Percentiles rank a stretch among this genome's conserved stretches.
Evolutionary conservation across 2,329 filamentous ascomycete species (phyloP).

Genomic region (Colletotrichum noveboracense): DNA sequence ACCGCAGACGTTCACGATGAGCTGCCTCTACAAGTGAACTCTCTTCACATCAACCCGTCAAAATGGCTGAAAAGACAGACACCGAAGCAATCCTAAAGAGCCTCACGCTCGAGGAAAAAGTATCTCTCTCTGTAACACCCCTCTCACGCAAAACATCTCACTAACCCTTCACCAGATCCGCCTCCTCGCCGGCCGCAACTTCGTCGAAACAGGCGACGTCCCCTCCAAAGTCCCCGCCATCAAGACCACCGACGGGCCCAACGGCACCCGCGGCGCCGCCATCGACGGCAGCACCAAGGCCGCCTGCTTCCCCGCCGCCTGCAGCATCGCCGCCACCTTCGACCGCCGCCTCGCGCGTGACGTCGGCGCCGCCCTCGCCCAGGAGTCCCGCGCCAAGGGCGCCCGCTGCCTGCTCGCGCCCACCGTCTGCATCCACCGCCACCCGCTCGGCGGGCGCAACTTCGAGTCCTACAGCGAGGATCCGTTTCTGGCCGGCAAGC

Average conservation of each 20-base stretch:
- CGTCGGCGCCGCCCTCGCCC: slow-evolving; percentile 73
- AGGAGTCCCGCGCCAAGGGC: slow-evolving; percentile 75
- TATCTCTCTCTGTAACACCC: background rate
- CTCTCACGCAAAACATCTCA: background rate
- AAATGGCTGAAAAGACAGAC: slow-evolving; percentile 6
- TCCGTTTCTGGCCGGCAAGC: slow-evolving; percentile 69
- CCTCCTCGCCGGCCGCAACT: slow-evolving; percentile 18
- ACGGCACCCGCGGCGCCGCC: slow-evolving; percentile 20
- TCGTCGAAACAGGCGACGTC: slow-evolving; percentile 14
- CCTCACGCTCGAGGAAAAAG: slow-evolving; percentile 36
- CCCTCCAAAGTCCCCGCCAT: slow-evolving; percentile 12
- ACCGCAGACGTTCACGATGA: background rate
- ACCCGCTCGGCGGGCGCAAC: slow-evolving; percentile 65
- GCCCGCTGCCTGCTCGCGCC: slow-evolving; percentile 68
- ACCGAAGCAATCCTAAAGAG: slow-evolving; percentile 30
- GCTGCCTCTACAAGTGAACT: background rate
- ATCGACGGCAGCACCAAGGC: slow-evolving; percentile 19
- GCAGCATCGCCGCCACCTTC: slow-evolving; percentile 77
- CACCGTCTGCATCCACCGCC: slow-evolving; percentile 64
- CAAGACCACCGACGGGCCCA: slow-evolving; percentile 20
- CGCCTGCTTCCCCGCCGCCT: slow-evolving; percentile 66
- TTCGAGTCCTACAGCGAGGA: slow-evolving; percentile 70
- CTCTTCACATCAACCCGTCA: background rate
- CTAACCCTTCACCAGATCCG: background rate
- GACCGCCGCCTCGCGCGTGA: slow-evolving; percentile 69